Conservation (phyloP, 352 stramenopile species). For the Phytophthora rubi region DNA sequence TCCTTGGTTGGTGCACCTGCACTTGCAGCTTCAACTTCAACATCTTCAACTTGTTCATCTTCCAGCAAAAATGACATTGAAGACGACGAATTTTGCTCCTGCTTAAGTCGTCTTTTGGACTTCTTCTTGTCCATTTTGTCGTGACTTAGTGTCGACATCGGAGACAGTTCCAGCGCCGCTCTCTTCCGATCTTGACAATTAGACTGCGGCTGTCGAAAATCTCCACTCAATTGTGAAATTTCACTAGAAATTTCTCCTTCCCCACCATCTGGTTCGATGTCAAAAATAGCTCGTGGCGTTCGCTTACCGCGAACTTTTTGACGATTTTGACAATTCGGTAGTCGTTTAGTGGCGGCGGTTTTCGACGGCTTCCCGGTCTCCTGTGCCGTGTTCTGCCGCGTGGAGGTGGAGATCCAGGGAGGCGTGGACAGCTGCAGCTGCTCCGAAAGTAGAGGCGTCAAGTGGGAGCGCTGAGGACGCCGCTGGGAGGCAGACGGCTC, state of each 20-base stretch:
- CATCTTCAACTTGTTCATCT: not conserved
- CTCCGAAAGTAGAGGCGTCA: conserved; percentile 30
- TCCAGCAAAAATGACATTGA: not conserved
- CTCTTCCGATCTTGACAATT: conserved; percentile 30
- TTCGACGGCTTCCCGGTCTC: conserved; percentile 15
- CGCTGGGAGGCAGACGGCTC: not conserved
- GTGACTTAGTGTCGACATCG: conserved; percentile 4
- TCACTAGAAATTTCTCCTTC: not conserved
- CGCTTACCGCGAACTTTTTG: not conserved
- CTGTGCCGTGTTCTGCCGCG: conserved; percentile 7
- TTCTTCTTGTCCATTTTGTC: conserved; percentile 37
- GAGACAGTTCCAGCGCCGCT: conserved; percentile 10
- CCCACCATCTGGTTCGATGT: not conserved
- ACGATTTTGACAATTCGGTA: conserved; percentile 1
- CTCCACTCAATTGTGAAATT: not conserved
- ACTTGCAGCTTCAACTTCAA: conserved; percentile 1
- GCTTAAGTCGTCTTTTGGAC: conserved; percentile 27
- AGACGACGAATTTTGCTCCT: not conserved
- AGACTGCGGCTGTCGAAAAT: not conserved
- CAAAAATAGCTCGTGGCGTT: not conserved
- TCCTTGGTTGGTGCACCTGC: not conserved
- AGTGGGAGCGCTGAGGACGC: conserved; percentile 5
- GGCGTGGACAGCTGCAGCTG: conserved; percentile 32
- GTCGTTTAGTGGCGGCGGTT: conserved; percentile 1
- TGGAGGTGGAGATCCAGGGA: not conserved